Conservation (phyloP, 1,284 basidiomycete genomes). For the Peniophora sp. region DNA sequence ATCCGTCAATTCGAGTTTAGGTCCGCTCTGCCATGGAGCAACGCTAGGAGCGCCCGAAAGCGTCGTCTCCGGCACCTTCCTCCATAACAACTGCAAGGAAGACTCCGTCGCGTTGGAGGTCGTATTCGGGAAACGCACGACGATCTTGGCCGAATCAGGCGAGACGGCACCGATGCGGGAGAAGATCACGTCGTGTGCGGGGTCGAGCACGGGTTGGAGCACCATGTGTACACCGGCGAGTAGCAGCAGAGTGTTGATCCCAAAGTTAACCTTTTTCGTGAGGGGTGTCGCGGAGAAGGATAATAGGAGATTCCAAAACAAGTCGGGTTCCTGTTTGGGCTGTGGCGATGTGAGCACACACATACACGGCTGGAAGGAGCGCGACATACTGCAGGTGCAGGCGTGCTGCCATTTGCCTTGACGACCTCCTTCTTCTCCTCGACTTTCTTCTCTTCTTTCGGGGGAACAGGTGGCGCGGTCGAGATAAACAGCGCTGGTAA, state of each 20-base stretch:
- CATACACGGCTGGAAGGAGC: not conserved
- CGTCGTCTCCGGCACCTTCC: slow-evolving; percentile 23
- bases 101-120: slow-evolving; percentile 23
- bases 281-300: slow-evolving; percentile 37
- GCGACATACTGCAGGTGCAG: not conserved
- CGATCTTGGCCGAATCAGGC: slow-evolving; percentile 53
- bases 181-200: slow-evolving; percentile 49
- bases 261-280: slow-evolving; percentile 29
- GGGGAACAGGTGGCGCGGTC: not conserved
- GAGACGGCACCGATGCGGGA: slow-evolving; percentile 63
- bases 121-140: slow-evolving; percentile 45
- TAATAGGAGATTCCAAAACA: slow-evolving; percentile 20
- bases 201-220: slow-evolving; percentile 42
- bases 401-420: not conserved
- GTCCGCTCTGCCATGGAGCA: slow-evolving; percentile 45
- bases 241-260: slow-evolving; percentile 45
- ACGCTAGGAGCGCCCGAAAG: slow-evolving; percentile 10
- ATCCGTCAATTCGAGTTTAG: slow-evolving; percentile 32
- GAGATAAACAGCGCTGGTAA: slow-evolving; percentile 1
- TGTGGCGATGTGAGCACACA: too few species aligned
- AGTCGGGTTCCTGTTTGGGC: not conserved
- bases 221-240: slow-evolving; percentile 44
- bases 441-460: not conserved
- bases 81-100: slow-evolving; percentile 37
- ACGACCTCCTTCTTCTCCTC: not conserved